Base-by-base conservation (phyloP, 1,284 basidiomycete genomes). In the Sporisorium sorghi region DNA sequence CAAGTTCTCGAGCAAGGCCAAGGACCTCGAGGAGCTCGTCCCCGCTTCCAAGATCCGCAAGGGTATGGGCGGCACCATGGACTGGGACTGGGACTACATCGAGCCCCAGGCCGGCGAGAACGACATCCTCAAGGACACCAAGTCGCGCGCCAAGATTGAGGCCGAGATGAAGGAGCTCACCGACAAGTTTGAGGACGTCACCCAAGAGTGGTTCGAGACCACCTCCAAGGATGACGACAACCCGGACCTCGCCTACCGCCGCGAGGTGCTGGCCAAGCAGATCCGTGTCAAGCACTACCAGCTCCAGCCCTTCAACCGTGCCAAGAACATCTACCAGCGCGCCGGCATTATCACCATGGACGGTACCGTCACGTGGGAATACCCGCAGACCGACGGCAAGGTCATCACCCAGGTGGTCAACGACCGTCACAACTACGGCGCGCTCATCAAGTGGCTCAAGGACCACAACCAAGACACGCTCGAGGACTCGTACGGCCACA, bases 21-120 rank as follows among this genome's bases (percentile, higher is more conserved):
- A 65, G 28, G 83, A 84, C 42, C 74, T 84, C 46, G 72, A 68
- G 42, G 83, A 84, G 58, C 76, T 78, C 57, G 61, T 82, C 17
- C 64, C 77, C 24, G 46, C 68, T 17, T 65, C 62, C 60, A 83
- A 81, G 73, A 68, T 84, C 48, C 75, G 79, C 30, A 81, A 78
- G 62, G 82, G 73, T 26, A 84, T 84, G 83, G 83, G 83, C 60
- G 83, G 83, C 24, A 84, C 80, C 37, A 76, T 83, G 69, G 77
- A 83, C 58, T 83, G 83, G 82, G 82, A 83, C 53, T 84, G 83
- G 83, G 67, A 81, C 70, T 84, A 84, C 71, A 75, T 75, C 21
- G 83, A 84, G 73, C 82, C 82, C 5, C 72, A 82, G 50, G 73
- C 79, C 12, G 66, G 69, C 17, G 83, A 84, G 65, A 84, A 84